These are phyloP conservation scores for Corylus americana DNA, from an alignment of 306 rosid species.

Conservation along the genomic window DNA sequence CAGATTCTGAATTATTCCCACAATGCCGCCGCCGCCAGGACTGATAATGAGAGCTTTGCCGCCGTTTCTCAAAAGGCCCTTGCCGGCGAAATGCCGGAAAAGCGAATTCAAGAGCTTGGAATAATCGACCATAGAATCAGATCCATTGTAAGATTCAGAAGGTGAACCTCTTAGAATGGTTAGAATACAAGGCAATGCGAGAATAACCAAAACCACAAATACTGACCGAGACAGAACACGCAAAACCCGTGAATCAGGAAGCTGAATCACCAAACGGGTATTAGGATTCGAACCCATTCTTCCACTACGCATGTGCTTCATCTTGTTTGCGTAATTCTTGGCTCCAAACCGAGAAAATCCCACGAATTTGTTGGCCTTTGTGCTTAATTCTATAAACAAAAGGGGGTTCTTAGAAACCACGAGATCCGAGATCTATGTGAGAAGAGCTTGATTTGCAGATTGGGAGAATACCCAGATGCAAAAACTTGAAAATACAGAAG, in stretches of 20 bases:
- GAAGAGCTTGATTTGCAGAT: not conserved
- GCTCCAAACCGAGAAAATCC: constrained; percentile 23
- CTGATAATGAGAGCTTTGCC: no score
- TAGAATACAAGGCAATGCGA: constrained; percentile 45
- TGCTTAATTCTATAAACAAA: not conserved
- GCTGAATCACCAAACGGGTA: constrained; percentile 40
- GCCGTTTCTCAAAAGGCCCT: no score
- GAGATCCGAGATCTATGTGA: not conserved
- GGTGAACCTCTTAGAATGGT: constrained; percentile 29
- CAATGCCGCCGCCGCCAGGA: no score
- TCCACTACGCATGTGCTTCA: constrained; percentile 31
- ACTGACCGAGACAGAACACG: constrained; percentile 54
- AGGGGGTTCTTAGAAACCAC: not conserved
- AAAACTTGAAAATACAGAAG: no score
- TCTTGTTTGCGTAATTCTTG: constrained; percentile 23
- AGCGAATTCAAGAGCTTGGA: no score
- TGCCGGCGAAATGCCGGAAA: no score
- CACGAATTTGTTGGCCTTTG: constrained; percentile 21
- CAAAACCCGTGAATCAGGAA: constrained; percentile 50
- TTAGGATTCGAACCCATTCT: constrained; percentile 35
- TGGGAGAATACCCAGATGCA: no score
- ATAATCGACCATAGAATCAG: no score
- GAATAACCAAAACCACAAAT: constrained; percentile 56
- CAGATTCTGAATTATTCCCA: no score
- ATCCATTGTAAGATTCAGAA: not conserved